These are phyloP conservation scores for Marasmius tenuissimus DNA, from an alignment of 1,284 basidiomycete species.

Conservation along the genomic window DNA sequence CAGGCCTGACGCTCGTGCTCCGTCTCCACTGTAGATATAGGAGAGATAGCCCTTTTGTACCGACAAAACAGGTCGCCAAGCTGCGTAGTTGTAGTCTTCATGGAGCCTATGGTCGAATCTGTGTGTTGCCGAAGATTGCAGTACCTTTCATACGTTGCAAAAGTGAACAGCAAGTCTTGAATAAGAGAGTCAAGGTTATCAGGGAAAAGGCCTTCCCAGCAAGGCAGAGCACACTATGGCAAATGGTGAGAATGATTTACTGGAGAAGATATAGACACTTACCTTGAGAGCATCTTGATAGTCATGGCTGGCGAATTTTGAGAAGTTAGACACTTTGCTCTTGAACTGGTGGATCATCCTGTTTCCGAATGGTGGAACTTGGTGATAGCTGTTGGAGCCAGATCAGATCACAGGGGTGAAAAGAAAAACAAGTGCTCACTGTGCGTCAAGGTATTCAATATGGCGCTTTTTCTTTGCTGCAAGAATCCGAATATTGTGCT, in stretches of 20 bases:
- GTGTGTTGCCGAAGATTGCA: not conserved
- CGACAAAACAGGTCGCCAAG: no score
- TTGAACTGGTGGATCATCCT: not conserved
- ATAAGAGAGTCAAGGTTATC: not conserved
- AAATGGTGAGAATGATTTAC: not conserved
- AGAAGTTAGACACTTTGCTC: not conserved
- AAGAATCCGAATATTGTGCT: not conserved
- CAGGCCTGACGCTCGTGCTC: no score
- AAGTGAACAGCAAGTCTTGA: not conserved
- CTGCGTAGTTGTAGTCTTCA: no score
- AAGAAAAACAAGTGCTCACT: slow-evolving; percentile 7
- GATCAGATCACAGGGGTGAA: slow-evolving; percentile 11
- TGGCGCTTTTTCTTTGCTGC: not conserved
- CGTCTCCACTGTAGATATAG: not conserved
- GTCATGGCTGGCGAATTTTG: not conserved
- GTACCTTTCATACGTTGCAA: not conserved
- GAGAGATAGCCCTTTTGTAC: no score
- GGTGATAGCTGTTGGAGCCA: not conserved
- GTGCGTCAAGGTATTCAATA: slow-evolving; percentile 20
- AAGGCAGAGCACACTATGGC: not conserved
- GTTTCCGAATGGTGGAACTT: not conserved
- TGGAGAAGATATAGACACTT: not conserved
- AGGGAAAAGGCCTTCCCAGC: not conserved
- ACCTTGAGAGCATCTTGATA: not conserved
- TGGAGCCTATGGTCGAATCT: not conserved